Conservation (phyloP, 164 flowering plant genomes). For the Stephania japonica region DNA sequence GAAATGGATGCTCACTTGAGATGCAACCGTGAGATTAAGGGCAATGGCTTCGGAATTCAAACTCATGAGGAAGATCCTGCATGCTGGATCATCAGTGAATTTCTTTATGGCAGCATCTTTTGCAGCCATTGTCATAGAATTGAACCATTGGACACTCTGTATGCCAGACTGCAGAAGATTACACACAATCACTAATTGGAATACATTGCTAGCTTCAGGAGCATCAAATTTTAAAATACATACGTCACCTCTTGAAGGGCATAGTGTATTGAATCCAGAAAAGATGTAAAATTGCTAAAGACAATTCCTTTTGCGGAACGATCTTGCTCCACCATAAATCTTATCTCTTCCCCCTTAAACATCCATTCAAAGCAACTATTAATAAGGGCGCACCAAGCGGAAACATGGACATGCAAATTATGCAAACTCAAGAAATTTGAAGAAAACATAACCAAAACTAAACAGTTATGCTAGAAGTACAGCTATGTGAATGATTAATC, state of each 20-base stretch:
- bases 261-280: conserved; percentile 85
- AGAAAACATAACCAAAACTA: not conserved
- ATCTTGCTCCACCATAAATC: conserved; percentile 87
- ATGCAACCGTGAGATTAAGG: conserved; percentile 95
- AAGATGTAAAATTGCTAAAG: conserved; percentile 94
- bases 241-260: conserved; percentile 69
- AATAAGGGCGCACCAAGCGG: not conserved
- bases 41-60: conserved; percentile 96
- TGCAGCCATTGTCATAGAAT: conserved; percentile 72
- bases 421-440: conserved; percentile 1
- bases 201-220: not conserved
- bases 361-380: not conserved
- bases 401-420: not conserved
- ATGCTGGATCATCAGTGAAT: conserved; percentile 77
- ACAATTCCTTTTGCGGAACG: conserved; percentile 97
- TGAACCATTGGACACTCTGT: conserved; percentile 66
- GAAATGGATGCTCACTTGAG: conserved; percentile 55
- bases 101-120: conserved; percentile 73
- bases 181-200: conserved; percentile 3
- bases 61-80: conserved; percentile 90
- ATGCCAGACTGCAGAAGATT: conserved; percentile 69
- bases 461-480: not conserved
- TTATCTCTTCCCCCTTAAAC: conserved; percentile 82
- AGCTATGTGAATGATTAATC: not conserved
- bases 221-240: not conserved